Conservation (phyloP, 2,329 filamentous ascomycete species). For the Apiospora pterosperma region DNA sequence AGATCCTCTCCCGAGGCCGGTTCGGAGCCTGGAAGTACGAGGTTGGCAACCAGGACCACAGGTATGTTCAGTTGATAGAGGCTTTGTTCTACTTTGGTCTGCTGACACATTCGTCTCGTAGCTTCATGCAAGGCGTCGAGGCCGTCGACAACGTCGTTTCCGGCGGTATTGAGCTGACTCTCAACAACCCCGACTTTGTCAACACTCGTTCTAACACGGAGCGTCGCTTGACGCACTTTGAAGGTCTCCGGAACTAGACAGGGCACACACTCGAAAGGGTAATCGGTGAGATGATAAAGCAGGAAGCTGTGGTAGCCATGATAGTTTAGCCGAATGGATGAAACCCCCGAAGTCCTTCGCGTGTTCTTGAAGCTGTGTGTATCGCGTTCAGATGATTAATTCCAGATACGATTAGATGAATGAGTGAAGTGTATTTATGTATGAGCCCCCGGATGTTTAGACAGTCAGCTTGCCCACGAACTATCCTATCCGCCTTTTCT, state of each 20-base stretch:
- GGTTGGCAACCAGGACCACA: constrained; percentile 92
- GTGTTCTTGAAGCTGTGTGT: too few relatives aligned
- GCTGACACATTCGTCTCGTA: not conserved
- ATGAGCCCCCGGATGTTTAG: too few relatives aligned
- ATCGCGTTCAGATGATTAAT: too few relatives aligned
- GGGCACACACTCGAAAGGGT: too few relatives aligned
- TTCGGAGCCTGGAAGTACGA: constrained; percentile 99
- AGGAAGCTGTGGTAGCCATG: too few relatives aligned
- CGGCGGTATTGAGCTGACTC: constrained; percentile 83
- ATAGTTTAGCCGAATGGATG: too few relatives aligned
- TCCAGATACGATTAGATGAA: too few relatives aligned
- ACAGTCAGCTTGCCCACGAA: too few relatives aligned
- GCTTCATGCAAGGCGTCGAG: constrained; percentile 92
- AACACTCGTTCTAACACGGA: constrained; percentile 70
- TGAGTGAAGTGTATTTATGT: too few relatives aligned
- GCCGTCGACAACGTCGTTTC: constrained; percentile 86
- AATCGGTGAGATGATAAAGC: too few relatives aligned
- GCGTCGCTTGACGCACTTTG: constrained; percentile 43
- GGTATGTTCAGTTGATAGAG: constrained; percentile 24
- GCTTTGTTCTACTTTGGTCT: not conserved
- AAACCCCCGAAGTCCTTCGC: too few relatives aligned
- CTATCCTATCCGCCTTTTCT: too few relatives aligned
- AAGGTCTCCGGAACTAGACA: not conserved
- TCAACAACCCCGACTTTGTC: constrained; percentile 97
- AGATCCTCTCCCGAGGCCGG: constrained; percentile 90